Evolutionary conservation across 768 basidiomycete genomes (phyloP), one percentile per base, ranked within the genome.

Genomic region (Sistotremastrum suecicum): DNA sequence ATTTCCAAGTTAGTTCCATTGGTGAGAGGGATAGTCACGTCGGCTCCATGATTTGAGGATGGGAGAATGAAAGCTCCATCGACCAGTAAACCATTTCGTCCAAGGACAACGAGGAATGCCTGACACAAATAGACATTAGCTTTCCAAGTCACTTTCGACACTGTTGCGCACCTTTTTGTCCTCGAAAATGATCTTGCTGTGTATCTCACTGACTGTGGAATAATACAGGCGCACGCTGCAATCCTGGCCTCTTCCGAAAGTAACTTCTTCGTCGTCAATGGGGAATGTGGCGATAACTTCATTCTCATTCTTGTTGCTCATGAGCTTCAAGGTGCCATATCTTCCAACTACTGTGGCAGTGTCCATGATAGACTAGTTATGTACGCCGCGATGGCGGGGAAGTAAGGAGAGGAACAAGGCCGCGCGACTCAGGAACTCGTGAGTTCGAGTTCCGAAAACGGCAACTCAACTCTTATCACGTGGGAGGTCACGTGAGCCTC

Each of bases 221-320:
- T 84, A 85, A 58, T 83, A 85, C 35, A 86, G 63, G 37, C 83
- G 65, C 12, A 86, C 75, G 49, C 75, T 70, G 56, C 83, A 84
- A 0, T 60, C 58, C 0, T 69, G 68, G 55, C 79, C 76, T 48
- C 79, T 69, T 40, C 83, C 83, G 60, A 86, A 76, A 0, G 82
- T 80, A 43, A 83, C 64, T 43, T 72, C 66, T 20, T 75, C 69
- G 3, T 75, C 68, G 62, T 86, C 83, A 53, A 86, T 76, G 3
- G 83, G 83, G 50, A 80, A 86, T 1, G 79, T 68, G 1, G 83
- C 78, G 29, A 83, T 63, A 6, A 73, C 62, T 0, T 61, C 59
- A 43, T 67, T 60, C 1, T 65, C 59, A 20, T 72, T 68, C 40
- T 61, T 64, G 8, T 66, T 63, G 53, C 79, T 81, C 59, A 83